These are phyloP conservation scores for Dryas alaskensis DNA, from an alignment of 306 rosid species.

Conservation along the genomic window DNA sequence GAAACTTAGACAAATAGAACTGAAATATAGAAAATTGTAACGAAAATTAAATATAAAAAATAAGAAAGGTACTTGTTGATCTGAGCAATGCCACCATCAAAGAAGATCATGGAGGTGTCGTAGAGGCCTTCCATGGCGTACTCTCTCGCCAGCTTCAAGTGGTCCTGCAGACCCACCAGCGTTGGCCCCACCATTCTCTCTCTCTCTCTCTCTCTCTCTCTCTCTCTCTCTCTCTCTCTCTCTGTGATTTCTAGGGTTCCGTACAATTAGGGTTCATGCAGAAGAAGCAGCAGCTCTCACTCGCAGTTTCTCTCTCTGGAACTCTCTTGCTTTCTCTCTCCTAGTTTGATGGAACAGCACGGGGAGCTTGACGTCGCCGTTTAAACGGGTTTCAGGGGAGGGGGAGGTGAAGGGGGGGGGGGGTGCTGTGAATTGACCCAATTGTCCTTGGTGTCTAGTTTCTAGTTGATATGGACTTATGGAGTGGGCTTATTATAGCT, in stretches of 20 bases:
- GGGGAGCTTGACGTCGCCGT: slow-evolving; percentile 34
- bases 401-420: not conserved
- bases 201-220: slow-evolving; percentile 2
- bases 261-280: not conserved
- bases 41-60: not conserved
- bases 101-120: slow-evolving; percentile 90
- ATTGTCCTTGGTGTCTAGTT: slow-evolving; percentile 6
- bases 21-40: not conserved
- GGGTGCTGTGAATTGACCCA: slow-evolving; percentile 12
- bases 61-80: slow-evolving; percentile 68
- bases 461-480: not conserved
- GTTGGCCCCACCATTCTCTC: slow-evolving; percentile 55
- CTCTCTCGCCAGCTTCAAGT: slow-evolving; percentile 86
- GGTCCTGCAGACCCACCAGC: slow-evolving; percentile 82
- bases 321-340: slow-evolving; percentile 6
- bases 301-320: slow-evolving; percentile 11
- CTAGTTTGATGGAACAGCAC: slow-evolving; percentile 16
- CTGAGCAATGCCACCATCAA: slow-evolving; percentile 96
- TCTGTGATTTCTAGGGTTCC: not conserved
- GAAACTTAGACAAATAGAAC: not conserved
- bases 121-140: slow-evolving; percentile 92
- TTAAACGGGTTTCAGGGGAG: slow-evolving; percentile 26
- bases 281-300: slow-evolving; percentile 10
- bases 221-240: slow-evolving; percentile 8
- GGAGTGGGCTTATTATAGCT: not conserved